Evolutionary conservation across 139 green algal genomes (phyloP).

Genomic region (Coelastrella sp.): DNA sequence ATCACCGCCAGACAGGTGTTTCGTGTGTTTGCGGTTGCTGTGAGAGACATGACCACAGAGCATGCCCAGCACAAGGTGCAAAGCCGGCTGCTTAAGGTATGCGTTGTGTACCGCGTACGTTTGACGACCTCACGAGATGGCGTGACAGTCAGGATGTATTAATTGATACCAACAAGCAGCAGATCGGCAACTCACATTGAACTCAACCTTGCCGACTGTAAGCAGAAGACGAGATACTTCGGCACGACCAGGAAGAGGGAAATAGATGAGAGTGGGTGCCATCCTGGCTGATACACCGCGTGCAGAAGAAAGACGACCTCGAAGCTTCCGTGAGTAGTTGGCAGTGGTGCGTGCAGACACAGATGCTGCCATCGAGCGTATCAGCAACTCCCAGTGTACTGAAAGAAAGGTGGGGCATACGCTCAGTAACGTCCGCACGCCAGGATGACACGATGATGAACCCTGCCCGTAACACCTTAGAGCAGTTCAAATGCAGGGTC

Average conservation of each 20-base stretch:
- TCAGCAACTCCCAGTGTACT: neutral
- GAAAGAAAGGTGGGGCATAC: neutral
- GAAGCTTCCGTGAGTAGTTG: neutral
- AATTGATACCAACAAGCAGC: neutral
- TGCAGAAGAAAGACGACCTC: neutral
- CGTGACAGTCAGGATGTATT: neutral
- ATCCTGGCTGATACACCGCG: neutral
- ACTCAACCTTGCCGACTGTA: neutral
- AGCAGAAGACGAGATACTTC: slow-evolving; percentile 25
- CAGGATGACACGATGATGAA: neutral
- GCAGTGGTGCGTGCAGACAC: neutral
- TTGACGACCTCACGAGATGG: neutral
- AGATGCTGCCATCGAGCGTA: neutral
- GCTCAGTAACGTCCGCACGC: neutral
- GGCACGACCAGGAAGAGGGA: slow-evolving; percentile 26
- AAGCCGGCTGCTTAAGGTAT: neutral
- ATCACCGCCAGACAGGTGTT: too few relatives aligned
- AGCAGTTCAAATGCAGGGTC: neutral
- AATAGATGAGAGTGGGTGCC: slow-evolving; percentile 29
- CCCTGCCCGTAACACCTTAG: neutral
- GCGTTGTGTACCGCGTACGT: neutral
- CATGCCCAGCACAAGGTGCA: too few relatives aligned
- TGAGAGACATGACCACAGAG: neutral
- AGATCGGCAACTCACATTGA: slow-evolving; percentile 7
- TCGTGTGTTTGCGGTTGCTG: neutral